These are phyloP conservation scores for Lindgomyces ingoldianus DNA, from an alignment of 495 filamentous ascomycete genomes.

Conservation along the genomic window DNA sequence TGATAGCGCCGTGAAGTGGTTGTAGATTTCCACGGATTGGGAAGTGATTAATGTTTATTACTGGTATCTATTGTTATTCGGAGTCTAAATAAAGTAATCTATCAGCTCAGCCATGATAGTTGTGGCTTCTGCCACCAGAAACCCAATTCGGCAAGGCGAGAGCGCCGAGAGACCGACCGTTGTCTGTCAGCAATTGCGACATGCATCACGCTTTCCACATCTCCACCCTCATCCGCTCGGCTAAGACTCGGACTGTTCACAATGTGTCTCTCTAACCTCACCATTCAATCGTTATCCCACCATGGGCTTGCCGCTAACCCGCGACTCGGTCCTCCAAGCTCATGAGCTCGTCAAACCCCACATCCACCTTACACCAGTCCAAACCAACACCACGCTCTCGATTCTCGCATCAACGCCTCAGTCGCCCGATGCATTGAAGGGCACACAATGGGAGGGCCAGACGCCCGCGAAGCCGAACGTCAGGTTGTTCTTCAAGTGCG, in stretches of 20 bases:
- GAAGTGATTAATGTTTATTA: background rate
- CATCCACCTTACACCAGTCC: slow-evolving; percentile 81
- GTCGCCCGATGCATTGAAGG: slow-evolving; percentile 52
- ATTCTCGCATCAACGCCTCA: slow-evolving; percentile 73
- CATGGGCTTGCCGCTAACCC: slow-evolving; percentile 62
- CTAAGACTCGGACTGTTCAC: too few species aligned
- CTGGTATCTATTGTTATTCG: too few species aligned
- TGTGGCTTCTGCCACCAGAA: too few species aligned
- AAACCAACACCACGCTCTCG: slow-evolving; percentile 74
- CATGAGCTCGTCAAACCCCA: slow-evolving; percentile 69
- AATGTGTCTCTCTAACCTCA: background rate
- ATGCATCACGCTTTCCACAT: background rate
- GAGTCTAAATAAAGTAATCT: background rate
- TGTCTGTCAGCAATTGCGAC: background rate
- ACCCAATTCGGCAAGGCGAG: too few species aligned
- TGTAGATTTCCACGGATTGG: background rate
- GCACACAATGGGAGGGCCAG: slow-evolving; percentile 60
- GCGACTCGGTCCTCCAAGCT: slow-evolving; percentile 67
- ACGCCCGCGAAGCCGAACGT: slow-evolving; percentile 64
- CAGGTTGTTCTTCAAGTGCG: slow-evolving; percentile 91
- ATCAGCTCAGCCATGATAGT: background rate
- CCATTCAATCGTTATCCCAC: background rate
- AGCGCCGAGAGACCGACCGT: too few species aligned
- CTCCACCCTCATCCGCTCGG: background rate
- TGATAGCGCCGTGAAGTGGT: background rate